A percentile compares a stretch with the other conserved stretches of the same genome.
Conservation (phyloP, 73 alveolate species). For the Stentor roeselii region DNA sequence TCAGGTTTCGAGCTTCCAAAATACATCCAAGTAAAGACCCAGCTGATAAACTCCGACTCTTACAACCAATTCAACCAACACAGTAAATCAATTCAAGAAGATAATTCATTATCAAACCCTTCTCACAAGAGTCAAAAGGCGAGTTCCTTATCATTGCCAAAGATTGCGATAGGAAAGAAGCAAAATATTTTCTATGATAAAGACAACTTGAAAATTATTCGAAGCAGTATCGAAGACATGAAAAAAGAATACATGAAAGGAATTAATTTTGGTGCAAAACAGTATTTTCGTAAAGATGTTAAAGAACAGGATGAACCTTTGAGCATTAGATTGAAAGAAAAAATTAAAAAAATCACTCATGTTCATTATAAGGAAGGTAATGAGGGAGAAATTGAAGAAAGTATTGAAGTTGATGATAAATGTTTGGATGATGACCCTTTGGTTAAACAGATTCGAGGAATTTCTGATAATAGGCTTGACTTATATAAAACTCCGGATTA, state of each 20-base stretch:
- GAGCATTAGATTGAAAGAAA: background rate
- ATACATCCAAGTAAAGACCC: background rate
- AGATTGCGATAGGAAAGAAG: background rate
- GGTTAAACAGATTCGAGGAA: too few relatives aligned
- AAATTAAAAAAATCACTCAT: conserved; percentile 11
- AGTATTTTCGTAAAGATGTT: conserved; percentile 2
- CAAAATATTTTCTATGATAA: background rate
- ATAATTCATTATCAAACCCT: background rate
- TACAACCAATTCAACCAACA: background rate
- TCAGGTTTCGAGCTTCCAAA: conserved; percentile 2
- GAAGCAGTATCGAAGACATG: too few relatives aligned
- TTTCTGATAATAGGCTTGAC: too few relatives aligned
- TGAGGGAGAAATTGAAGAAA: conserved; percentile 20
- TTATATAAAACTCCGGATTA: background rate
- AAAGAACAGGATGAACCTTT: background rate
- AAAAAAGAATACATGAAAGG: conserved; percentile 9
- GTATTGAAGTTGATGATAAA: conserved; percentile 6
- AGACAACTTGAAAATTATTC: too few relatives aligned
- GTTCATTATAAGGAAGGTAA: background rate
- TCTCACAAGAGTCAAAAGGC: background rate
- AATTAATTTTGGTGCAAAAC: conserved; percentile 13
- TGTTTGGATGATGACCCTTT: too few relatives aligned
- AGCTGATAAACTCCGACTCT: background rate
- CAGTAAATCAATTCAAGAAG: background rate
- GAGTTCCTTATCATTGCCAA: background rate